Conservation (phyloP, 495 filamentous ascomycete species). For the Penicillium bialowiezense region DNA sequence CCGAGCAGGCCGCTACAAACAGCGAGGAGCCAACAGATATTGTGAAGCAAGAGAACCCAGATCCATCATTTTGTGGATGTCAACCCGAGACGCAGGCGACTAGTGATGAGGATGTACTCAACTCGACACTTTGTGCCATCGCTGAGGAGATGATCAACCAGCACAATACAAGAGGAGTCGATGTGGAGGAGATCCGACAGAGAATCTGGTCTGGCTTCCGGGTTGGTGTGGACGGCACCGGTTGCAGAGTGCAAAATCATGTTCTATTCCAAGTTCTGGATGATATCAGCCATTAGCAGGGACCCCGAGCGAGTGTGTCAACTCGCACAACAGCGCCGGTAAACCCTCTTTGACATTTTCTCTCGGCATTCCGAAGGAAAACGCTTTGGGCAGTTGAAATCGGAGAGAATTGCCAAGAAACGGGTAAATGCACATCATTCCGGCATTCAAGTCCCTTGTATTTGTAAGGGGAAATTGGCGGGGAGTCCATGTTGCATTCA, state of each 20-base stretch:
- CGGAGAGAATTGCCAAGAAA: no score
- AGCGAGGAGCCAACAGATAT: neutral
- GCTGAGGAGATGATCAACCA: slow-evolving; percentile 39
- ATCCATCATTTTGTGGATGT: slow-evolving; percentile 32
- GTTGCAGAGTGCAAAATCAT: slow-evolving; percentile 43
- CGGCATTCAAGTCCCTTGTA: no score
- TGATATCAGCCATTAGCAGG: slow-evolving; percentile 40
- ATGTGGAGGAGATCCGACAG: slow-evolving; percentile 32
- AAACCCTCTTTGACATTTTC: no score
- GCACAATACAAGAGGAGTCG: slow-evolving; percentile 39
- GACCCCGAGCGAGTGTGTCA: no score
- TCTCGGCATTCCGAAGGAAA: slow-evolving; percentile 1
- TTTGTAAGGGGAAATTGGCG: no score
- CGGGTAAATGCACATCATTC: no score
- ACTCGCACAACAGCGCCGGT: no score
- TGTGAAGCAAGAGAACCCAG: neutral
- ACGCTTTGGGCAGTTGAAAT: no score
- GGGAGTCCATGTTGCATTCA: no score
- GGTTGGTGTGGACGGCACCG: slow-evolving; percentile 29
- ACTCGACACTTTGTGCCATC: slow-evolving; percentile 42
- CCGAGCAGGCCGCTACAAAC: neutral
- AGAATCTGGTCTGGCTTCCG: slow-evolving; percentile 39
- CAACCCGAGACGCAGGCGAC: slow-evolving; percentile 14
- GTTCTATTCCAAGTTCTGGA: slow-evolving; percentile 43
- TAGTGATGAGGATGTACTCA: slow-evolving; percentile 27